Evolutionary conservation across 768 basidiomycete genomes (phyloP).

Genomic region (Serendipita indica): DNA sequence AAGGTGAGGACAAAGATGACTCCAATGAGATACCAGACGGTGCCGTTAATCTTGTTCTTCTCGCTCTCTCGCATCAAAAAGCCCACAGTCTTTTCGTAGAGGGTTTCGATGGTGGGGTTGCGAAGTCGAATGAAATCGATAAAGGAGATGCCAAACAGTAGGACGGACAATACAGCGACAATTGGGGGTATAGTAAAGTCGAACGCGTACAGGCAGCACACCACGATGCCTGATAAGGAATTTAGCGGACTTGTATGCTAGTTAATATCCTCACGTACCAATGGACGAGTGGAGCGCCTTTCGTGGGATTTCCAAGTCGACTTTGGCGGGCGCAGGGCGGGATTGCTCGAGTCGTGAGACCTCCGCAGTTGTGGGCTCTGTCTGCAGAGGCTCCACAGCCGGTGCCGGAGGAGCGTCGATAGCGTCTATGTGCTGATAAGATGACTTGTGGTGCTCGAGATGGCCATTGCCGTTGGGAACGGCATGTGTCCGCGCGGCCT

Average conservation of each 20-base stretch:
- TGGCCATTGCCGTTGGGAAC: constrained; percentile 4
- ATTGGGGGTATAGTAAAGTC: constrained; percentile 37
- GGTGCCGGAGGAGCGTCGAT: too few relatives aligned
- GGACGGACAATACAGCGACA: constrained; percentile 45
- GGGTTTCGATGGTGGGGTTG: constrained; percentile 43
- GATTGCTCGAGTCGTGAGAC: background rate
- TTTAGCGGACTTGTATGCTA: too few relatives aligned
- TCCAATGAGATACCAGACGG: constrained; percentile 83
- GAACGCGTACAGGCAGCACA: constrained; percentile 40
- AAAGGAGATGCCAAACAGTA: constrained; percentile 53
- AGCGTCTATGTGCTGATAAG: too few relatives aligned
- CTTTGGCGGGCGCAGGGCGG: constrained; percentile 15
- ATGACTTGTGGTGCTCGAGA: background rate
- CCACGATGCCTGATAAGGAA: constrained; percentile 42
- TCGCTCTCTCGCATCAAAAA: constrained; percentile 86
- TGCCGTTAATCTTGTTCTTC: constrained; percentile 68
- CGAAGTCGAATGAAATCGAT: constrained; percentile 62
- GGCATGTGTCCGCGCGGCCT: background rate
- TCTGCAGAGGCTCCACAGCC: too few relatives aligned
- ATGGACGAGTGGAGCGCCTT: constrained; percentile 81
- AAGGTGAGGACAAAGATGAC: constrained; percentile 59
- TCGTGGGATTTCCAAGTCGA: constrained; percentile 85
- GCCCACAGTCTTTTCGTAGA: constrained; percentile 59
- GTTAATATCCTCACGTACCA: constrained; percentile 44
- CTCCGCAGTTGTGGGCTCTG: background rate